A percentile compares a stretch with the other conserved stretches of the same genome.
These are phyloP conservation scores for Beauveria sp. DNA, from an alignment of 2,329 filamentous ascomycete genomes.

Conservation along the genomic window DNA sequence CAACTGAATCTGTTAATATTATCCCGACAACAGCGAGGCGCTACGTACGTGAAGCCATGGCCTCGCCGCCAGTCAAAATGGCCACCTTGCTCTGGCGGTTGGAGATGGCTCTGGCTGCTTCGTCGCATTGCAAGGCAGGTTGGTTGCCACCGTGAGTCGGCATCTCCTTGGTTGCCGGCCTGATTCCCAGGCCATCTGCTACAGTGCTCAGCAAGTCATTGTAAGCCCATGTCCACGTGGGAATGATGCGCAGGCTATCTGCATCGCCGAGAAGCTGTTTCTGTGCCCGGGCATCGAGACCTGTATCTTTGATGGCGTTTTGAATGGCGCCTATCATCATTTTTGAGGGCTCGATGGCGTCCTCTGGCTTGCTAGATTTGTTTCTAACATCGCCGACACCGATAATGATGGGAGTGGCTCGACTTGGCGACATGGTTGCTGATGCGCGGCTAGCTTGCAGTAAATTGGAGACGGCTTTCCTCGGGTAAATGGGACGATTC, in stretches of 20 bases:
- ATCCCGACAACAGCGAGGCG: background rate
- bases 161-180: conserved; percentile 38
- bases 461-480: background rate
- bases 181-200: conserved; percentile 38
- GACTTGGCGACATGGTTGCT: background rate
- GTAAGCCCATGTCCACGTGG: conserved; percentile 61
- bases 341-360: conserved; percentile 50
- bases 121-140: conserved; percentile 54
- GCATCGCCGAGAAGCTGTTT: conserved; percentile 34
- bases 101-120: conserved; percentile 50
- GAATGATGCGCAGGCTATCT: conserved; percentile 53
- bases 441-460: background rate
- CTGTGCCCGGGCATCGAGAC: conserved; percentile 15
- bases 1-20: conserved; percentile 17
- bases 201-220: conserved; percentile 48
- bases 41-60: conserved; percentile 46
- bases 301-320: conserved; percentile 42
- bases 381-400: conserved; percentile 58
- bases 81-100: conserved; percentile 46
- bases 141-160: conserved; percentile 57
- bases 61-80: conserved; percentile 56
- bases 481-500: background rate
- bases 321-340: conserved; percentile 51
- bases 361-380: conserved; percentile 32
- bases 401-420: conserved; percentile 44